Evolutionary conservation across 805 yeast genomes (phyloP), one percentile per base, ranked within the genome.

Genomic region (Kodamaea lidongshanica): DNA sequence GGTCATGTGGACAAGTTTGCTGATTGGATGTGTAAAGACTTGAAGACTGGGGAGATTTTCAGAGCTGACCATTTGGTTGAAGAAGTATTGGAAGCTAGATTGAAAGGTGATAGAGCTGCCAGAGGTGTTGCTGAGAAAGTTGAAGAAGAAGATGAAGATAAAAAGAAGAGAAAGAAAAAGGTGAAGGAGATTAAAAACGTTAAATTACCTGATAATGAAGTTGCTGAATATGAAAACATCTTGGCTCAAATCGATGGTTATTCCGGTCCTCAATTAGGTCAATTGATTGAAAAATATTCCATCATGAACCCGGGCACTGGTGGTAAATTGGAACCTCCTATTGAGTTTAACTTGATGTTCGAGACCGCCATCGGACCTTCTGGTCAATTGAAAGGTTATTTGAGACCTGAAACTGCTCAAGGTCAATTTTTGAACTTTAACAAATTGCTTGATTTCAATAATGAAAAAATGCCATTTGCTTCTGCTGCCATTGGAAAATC

Each of bases 291-390:
- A 41, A 79, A 86, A 60, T 73, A 83, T 61, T 68, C 80, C 38
- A 94, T 92, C 56, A 77, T 77, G 48, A 92, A 89, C 71, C 99
- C 99, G 24, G 88, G 75, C 28, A 87, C 94, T 38, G 83, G 82
- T 41, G 94, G 83, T 25, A 68, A 75, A 30, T 72, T 92, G 48
- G 94, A 86, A 59, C 80, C 80, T 25, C 99, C 99, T 44, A 76
- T 69, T 48, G 96, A 88, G 60, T 92, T 92, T 77, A 92, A 92
- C 69, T 76, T 92, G 59, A 92, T 92, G 99, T 92, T 92, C 56
- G 97, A 89, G 65, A 92, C 99, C 37, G 95, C 95, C 35, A 94
- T 92, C 58, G 99, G 99, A 33, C 98, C 99, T 39, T 84, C 96
- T 32, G 98, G 98, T 52, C 86, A 80, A 56, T 66, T 88, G 58